Percentiles rank a stretch among this genome's conserved stretches.
phyloP scores from a whole-genome alignment of 2,329 filamentous ascomycete genomes.

The Paraconiothyrium sp. region DNA sequence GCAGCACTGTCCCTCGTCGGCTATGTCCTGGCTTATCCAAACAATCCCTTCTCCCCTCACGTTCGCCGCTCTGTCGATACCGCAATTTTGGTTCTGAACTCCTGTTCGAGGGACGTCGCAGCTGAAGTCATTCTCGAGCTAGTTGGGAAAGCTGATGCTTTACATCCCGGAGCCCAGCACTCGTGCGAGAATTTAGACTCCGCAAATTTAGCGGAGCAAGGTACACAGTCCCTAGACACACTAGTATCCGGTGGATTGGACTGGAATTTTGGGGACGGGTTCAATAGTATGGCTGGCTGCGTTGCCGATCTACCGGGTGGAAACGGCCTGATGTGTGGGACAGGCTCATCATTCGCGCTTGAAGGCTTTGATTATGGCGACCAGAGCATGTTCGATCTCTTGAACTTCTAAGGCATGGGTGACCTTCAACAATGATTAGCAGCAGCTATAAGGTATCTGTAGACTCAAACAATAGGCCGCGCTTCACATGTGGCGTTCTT shows the following conservation, averaged over 20 bases:
- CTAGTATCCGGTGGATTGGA: neutral
- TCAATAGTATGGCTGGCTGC: neutral
- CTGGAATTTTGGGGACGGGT: neutral
- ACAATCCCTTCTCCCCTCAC: constrained; percentile 29
- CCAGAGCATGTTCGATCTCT: neutral
- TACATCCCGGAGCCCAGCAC: neutral
- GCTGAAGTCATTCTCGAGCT: constrained; percentile 5
- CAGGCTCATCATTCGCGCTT: neutral
- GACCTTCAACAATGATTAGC: too few relatives aligned
- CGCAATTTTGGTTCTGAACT: neutral
- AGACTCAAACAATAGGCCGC: neutral
- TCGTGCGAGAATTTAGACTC: neutral
- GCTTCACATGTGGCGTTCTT: too few relatives aligned
- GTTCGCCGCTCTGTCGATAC: constrained; percentile 8
- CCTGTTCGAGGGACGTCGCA: neutral
- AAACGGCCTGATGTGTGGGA: neutral
- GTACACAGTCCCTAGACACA: neutral
- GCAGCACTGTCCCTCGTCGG: constrained; percentile 53
- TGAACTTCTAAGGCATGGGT: neutral
- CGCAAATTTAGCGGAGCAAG: neutral
- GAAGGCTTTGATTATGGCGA: neutral
- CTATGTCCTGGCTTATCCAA: constrained; percentile 53
- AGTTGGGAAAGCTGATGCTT: neutral
- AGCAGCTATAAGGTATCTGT: neutral
- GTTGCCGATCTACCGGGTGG: neutral